A percentile compares a stretch with the other conserved stretches of the same genome.
Conservation (phyloP, 2,329 filamentous ascomycete genomes). For the Aureobasidium uvarum region DNA sequence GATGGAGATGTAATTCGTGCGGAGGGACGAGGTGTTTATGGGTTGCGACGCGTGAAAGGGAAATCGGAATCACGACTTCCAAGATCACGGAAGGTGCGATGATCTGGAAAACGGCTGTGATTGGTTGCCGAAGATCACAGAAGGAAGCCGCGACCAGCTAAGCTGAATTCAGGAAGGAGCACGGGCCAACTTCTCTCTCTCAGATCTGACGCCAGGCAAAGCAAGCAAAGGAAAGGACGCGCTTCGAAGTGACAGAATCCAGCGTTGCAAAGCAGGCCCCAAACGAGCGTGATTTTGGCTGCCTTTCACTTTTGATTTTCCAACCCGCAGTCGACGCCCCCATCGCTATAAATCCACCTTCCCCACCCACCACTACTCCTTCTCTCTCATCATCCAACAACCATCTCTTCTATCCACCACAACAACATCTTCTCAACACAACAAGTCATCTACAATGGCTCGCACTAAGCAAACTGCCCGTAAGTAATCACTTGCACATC, state of each 20-base stretch:
- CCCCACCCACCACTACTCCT: constrained; percentile 31
- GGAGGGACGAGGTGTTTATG: constrained; percentile 31
- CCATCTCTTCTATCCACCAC: constrained; percentile 32
- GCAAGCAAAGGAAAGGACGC: not conserved
- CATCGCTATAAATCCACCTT: constrained; percentile 30
- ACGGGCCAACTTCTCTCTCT: not conserved
- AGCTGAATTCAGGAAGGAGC: no score
- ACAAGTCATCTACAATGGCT: constrained; percentile 46
- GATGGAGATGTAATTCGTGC: constrained; percentile 33
- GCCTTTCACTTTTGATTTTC: constrained; percentile 27
- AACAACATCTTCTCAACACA: constrained; percentile 35
- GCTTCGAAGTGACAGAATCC: constrained; percentile 26
- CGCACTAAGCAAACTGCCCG: constrained; percentile 58
- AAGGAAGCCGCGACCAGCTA: no score
- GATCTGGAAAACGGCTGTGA: no score
- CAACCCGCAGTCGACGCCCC: constrained; percentile 25
- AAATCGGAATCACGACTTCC: not conserved
- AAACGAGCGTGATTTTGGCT: not conserved
- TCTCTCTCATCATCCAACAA: constrained; percentile 29
- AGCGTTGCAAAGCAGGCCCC: constrained; percentile 9
- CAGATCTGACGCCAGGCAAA: not conserved
- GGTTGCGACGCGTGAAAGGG: constrained; percentile 9
- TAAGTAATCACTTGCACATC: constrained; percentile 42
- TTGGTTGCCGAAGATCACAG: no score
- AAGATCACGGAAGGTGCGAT: not conserved